Evolutionary conservation across 2,329 filamentous ascomycete species (phyloP).

Genomic region (Monosporascus sp.): DNA sequence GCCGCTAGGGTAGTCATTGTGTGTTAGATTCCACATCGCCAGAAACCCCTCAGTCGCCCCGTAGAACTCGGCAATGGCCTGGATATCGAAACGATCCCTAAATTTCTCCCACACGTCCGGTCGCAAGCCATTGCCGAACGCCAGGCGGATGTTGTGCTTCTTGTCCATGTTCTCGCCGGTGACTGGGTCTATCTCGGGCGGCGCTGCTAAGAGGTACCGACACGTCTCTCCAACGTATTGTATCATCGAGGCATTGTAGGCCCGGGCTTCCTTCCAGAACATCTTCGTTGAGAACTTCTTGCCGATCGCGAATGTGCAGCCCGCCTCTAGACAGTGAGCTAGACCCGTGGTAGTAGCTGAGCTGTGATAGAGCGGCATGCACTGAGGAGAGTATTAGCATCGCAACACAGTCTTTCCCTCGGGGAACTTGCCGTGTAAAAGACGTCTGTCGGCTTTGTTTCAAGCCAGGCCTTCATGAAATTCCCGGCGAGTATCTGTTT

Average conservation of each 20-base stretch:
- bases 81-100: constrained; percentile 73
- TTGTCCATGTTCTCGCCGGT: constrained; percentile 67
- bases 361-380: constrained; percentile 86
- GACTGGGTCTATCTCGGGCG: constrained; percentile 53
- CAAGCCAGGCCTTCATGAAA: constrained; percentile 52
- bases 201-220: constrained; percentile 70
- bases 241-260: constrained; percentile 65
- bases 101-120: constrained; percentile 83
- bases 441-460: constrained; percentile 57
- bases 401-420: neutral
- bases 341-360: constrained; percentile 70
- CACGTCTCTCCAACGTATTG: constrained; percentile 89
- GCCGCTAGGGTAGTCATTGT: constrained; percentile 68
- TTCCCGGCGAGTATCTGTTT: constrained; percentile 53
- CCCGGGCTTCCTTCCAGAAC: constrained; percentile 74
- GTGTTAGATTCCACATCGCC: constrained; percentile 66
- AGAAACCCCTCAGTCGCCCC: constrained; percentile 68
- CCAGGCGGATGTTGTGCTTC: constrained; percentile 65
- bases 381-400: constrained; percentile 36
- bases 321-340: constrained; percentile 51
- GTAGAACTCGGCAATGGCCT: constrained; percentile 74
- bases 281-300: constrained; percentile 71
- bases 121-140: constrained; percentile 79
- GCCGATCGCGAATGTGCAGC: constrained; percentile 65
- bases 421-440: constrained; percentile 63